Base-by-base conservation (phyloP, 2,329 filamentous ascomycete species). In the Ploettnerulaceae sp. region DNA sequence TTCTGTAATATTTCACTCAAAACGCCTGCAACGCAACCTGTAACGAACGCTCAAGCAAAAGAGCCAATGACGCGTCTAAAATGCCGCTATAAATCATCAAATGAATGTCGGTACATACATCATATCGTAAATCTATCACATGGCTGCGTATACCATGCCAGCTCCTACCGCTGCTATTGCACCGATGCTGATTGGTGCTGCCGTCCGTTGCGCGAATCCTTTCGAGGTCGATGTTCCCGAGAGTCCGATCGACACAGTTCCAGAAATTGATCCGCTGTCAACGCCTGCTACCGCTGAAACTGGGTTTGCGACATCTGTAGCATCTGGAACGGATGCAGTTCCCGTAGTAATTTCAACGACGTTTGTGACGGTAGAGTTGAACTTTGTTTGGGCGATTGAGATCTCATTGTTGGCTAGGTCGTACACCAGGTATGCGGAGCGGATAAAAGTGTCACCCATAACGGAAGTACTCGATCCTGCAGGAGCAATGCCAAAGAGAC, bases 381-480 rank as follows among this genome's bases (percentile, higher is more conserved):
- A 82, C 40, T 72, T 75, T 14, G 82, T 82, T 63, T 84, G 79
- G 1, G 83, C 85, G 24, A 89, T 66, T 1, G 80, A 82, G 54
- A 89, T 81, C 65, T 84, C 72, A 61, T 87, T 81, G 63, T 85
- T 86, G 21, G 72, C 77, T 17, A 88, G 70, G 61, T 89, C 84
- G 61, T 86, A 89, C 8, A 89, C 84, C 11, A 87, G 75, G 56
- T 89, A 89, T 0, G 84, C 84, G 26, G 81, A 84, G 37, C 85
- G 73, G 45, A 89, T 69, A 63, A 89, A 89, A 0, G 84, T 86
- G 61, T 89, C 85, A 12, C 85, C 85, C 21, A 89, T 68, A 2
- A 87, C 77, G 33, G 75, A 73, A n/a, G 75, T 74, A 22, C 73
- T 70, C 1, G 64, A 54, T 2, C 72, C 73, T 1, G 80, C 73